Evolutionary conservation across 129 eudicot species (phyloP), one percentile per base, ranked within the genome.

Genomic region (Chrysanthemum seticuspe): DNA sequence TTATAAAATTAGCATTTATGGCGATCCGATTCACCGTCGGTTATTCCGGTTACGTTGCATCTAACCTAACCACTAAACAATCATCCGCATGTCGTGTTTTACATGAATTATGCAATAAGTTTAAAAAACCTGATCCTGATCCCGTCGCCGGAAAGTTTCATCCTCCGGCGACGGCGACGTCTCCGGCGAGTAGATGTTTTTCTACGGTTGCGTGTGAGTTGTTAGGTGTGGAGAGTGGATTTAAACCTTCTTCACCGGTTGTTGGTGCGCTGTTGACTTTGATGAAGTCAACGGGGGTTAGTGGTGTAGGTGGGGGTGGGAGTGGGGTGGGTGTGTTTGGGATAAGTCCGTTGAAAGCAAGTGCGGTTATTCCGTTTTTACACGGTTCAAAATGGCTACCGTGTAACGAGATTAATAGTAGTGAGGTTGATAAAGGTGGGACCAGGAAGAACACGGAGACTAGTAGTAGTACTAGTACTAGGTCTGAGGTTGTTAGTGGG

Each of bases 351-450:
- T 25, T 89, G 13, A 85, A 83, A 80, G 80, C 89, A 16, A 75
- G 96, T 7, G 55, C 89, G 1, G 67, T 84, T 21, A 12, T 90
- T 50, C 88, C 92, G 19, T 84, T 90, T 56, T 69, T 87, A 15
- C 87, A 83, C 1, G 96, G 88, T 5, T 93, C 96, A 13, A 87
- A 89, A 74, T 89, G 95, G 97, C 62, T 90, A 27, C 97, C 97
- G 10, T 87, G 96, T 67, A 87, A 85, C 51, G 91, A 85, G 78
- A 86, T 83, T 15, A 58, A 61, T 29, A 65, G 76, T 63, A 23
- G 74, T n/a, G 87, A 76, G 70, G 96, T 89, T 67, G 96, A 93
- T 85, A 75, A 79, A 82, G 96, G 95, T 2, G 98, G 98, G 13
- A 75, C 84, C 2, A 70, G 19, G 8, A 36, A 63, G 49, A 69